These are phyloP conservation scores for Hyaloscypha variabilis DNA, from an alignment of 495 filamentous ascomycete genomes.

Conservation along the genomic window DNA sequence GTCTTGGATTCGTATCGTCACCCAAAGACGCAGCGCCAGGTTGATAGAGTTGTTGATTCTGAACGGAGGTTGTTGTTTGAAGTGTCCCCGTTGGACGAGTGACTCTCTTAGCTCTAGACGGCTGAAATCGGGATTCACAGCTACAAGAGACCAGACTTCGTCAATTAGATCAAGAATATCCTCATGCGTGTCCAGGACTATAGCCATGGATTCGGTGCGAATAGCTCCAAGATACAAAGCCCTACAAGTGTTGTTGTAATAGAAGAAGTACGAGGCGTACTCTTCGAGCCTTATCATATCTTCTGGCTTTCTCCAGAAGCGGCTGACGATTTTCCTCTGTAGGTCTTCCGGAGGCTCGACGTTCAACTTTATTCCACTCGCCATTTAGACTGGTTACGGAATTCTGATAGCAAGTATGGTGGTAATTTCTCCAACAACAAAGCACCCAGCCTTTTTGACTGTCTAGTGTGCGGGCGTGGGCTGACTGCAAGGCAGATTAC, in stretches of 20 bases:
- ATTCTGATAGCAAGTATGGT: neutral
- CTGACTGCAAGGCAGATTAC: neutral
- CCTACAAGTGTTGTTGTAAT: neutral
- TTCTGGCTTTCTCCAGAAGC: neutral
- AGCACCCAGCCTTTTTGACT: neutral
- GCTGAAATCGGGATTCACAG: neutral
- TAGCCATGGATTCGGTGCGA: neutral
- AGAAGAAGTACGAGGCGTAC: neutral
- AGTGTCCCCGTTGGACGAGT: neutral
- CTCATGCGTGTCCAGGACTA: neutral
- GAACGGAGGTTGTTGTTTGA: neutral
- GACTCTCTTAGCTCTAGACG: neutral
- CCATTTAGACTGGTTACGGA: neutral
- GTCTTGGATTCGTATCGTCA: constrained; percentile 7
- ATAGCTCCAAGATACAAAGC: neutral
- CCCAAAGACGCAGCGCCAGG: constrained; percentile 6
- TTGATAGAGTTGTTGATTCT: constrained; percentile 11
- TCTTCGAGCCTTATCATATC: neutral
- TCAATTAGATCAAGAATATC: neutral
- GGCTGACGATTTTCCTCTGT: neutral
- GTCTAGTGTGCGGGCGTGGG: too few relatives aligned
- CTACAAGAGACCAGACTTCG: neutral
- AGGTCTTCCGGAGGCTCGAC: neutral
- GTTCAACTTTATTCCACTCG: neutral
- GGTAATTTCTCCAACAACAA: neutral